phyloP scores from a whole-genome alignment of 2,329 filamentous ascomycete genomes.

The Trichoderma sp. region DNA sequence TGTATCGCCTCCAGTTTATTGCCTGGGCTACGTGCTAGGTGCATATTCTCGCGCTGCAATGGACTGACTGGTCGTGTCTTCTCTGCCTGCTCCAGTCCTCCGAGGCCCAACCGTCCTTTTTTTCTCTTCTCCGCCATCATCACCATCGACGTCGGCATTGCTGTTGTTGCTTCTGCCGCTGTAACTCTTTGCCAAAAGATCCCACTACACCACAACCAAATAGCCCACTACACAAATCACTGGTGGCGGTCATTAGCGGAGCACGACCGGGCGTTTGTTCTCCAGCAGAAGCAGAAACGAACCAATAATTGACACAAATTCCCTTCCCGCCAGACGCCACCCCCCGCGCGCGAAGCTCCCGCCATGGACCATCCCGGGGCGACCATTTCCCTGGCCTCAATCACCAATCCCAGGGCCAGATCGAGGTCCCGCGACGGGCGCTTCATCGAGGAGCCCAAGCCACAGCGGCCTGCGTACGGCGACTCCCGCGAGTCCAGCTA shows the following conservation, averaged over 20 bases:
- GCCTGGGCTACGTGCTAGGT: constrained; percentile 8
- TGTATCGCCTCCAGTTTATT: neutral
- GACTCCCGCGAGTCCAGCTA: constrained; percentile 48
- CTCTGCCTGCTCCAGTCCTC: neutral
- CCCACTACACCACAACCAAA: neutral
- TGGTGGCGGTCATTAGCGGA: neutral
- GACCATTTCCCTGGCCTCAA: constrained; percentile 52
- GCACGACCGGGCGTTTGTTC: neutral
- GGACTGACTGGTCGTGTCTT: neutral
- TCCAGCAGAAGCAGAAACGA: neutral
- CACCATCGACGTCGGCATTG: neutral
- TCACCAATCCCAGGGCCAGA: constrained; percentile 35
- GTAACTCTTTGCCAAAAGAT: neutral
- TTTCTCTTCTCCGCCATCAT: constrained; percentile 1
- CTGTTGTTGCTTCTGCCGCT: neutral
- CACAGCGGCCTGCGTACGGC: constrained; percentile 38
- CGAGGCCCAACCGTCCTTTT: neutral
- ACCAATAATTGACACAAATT: neutral
- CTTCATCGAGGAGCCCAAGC: constrained; percentile 36
- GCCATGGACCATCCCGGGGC: constrained; percentile 21
- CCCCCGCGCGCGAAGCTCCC: constrained; percentile 2
- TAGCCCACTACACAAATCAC: neutral
- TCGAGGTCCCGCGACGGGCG: constrained; percentile 47
- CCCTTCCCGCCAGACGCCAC: constrained; percentile 27
- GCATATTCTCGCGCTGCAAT: constrained; percentile 6